phyloP scores from a whole-genome alignment of 83 land plant genomes.

The Isoetes engelmannii region DNA sequence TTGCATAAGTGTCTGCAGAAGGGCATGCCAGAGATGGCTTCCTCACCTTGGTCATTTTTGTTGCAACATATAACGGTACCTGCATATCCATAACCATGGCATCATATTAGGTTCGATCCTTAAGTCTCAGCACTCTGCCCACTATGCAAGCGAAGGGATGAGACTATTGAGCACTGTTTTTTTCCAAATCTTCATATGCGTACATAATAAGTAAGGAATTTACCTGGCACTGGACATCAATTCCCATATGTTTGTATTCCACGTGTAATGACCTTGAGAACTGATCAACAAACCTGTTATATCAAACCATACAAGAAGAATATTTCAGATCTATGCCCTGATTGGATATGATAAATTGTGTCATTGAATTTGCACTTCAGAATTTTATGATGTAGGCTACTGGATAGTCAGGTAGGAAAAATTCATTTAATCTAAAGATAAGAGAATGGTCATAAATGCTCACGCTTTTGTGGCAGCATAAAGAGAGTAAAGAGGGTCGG shows the following conservation, averaged over 20 bases:
- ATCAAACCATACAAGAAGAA: not conserved
- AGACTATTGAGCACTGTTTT: too few species aligned
- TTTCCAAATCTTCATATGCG: too few species aligned
- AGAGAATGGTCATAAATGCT: not conserved
- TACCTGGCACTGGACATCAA: conserved; percentile 98
- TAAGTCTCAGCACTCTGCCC: too few species aligned
- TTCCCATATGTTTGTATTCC: conserved; percentile 84
- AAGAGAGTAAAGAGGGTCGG: conserved; percentile 4
- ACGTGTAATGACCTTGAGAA: conserved; percentile 84
- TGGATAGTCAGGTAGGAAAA: not conserved
- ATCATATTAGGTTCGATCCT: too few species aligned
- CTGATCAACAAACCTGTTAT: conserved; percentile 70
- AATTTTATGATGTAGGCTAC: not conserved
- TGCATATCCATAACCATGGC: conserved; percentile 12
- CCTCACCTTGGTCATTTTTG: conserved; percentile 79
- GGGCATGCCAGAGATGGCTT: conserved; percentile 70
- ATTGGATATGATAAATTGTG: not conserved
- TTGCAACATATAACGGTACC: conserved; percentile 95
- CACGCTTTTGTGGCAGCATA: conserved; percentile 7
- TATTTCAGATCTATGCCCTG: not conserved
- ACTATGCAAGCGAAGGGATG: too few species aligned
- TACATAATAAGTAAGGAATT: not conserved
- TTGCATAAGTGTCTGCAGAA: conserved; percentile 62
- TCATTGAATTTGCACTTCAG: too few species aligned
- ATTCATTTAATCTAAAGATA: not conserved